These are phyloP conservation scores for Phialophora expanda DNA, from an alignment of 2,329 filamentous ascomycete genomes.

Conservation along the genomic window DNA sequence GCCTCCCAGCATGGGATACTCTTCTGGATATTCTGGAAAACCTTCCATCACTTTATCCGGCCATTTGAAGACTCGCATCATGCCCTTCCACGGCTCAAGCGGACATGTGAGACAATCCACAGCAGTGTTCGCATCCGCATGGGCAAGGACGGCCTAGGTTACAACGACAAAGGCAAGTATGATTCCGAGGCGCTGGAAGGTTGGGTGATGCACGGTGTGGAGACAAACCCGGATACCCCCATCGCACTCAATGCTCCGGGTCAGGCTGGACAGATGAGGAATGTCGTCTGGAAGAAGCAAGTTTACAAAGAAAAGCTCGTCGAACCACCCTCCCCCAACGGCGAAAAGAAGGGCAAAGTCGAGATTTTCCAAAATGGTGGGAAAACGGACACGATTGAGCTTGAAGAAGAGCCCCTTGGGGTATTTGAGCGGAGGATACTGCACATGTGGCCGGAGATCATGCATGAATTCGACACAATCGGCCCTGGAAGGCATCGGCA, in stretches of 20 bases:
- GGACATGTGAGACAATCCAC: slow-evolving; percentile 63
- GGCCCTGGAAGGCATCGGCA: slow-evolving; percentile 21
- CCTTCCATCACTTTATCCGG: slow-evolving; percentile 9
- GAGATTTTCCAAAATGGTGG: slow-evolving; percentile 12
- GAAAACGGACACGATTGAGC: slow-evolving; percentile 25
- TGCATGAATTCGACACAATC: slow-evolving; percentile 30
- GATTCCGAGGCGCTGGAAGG: slow-evolving; percentile 48
- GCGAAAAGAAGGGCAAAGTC: slow-evolving; percentile 14
- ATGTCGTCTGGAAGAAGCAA: slow-evolving; percentile 38
- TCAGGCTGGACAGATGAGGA: slow-evolving; percentile 35
- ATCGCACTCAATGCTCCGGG: slow-evolving; percentile 32
- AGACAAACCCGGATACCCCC: slow-evolving; percentile 37
- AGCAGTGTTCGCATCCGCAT: slow-evolving; percentile 61
- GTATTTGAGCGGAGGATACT: slow-evolving; percentile 35
- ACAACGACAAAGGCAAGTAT: slow-evolving; percentile 58
- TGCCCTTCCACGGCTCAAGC: slow-evolving; percentile 45
- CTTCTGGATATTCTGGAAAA: slow-evolving; percentile 32
- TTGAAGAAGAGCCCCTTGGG: slow-evolving; percentile 37
- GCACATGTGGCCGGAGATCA: slow-evolving; percentile 35
- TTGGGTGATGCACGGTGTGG: slow-evolving; percentile 33
- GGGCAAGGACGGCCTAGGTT: slow-evolving; percentile 56
- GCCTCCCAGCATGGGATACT: slow-evolving; percentile 33
- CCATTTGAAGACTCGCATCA: slow-evolving; percentile 13
- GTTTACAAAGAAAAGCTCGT: slow-evolving; percentile 20
- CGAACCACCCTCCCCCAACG: background rate